Evolutionary conservation across 176 grass and related monocot species (phyloP).

Genomic region (Aechmea fasciata): DNA sequence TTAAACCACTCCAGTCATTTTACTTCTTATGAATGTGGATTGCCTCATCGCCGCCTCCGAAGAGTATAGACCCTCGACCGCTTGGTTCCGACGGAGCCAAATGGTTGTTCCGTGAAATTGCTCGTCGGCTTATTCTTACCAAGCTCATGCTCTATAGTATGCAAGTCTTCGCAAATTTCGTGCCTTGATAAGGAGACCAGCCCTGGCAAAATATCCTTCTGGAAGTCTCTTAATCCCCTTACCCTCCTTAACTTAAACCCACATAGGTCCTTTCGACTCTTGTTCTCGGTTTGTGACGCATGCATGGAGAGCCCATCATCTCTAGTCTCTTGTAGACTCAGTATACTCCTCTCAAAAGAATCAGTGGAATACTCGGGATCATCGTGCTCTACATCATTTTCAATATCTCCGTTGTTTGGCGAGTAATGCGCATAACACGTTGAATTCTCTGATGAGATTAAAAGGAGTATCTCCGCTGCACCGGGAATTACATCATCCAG

Average conservation of each 20-base stretch:
- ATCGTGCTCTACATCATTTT: constrained; percentile 7
- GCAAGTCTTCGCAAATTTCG: constrained; percentile 79
- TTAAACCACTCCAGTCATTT: neutral
- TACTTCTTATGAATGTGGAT: neutral
- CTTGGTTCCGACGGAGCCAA: constrained; percentile 20
- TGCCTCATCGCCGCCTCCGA: constrained; percentile 15
- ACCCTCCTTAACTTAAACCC: constrained; percentile 70
- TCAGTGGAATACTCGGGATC: constrained; percentile 35
- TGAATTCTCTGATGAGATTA: constrained; percentile 36
- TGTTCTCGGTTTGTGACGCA: constrained; percentile 26
- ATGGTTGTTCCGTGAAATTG: constrained; percentile 18
- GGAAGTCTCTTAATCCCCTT: constrained; percentile 74
- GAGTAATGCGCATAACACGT: neutral
- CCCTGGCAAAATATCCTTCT: constrained; percentile 76
- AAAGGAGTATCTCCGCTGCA: constrained; percentile 72
- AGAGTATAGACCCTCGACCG: constrained; percentile 23
- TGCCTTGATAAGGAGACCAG: constrained; percentile 64
- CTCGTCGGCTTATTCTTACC: constrained; percentile 56
- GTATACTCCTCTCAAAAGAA: constrained; percentile 51
- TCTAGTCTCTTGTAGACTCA: constrained; percentile 49
- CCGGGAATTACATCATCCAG: constrained; percentile 15
- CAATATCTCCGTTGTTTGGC: constrained; percentile 10
- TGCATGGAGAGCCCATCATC: constrained; percentile 45
- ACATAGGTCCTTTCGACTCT: constrained; percentile 20
- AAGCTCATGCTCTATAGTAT: constrained; percentile 56